Percentiles rank a stretch among this genome's conserved stretches.
These are phyloP conservation scores for Heterobasidion parviporum DNA, from an alignment of 1,284 basidiomycete species.

Conservation along the genomic window DNA sequence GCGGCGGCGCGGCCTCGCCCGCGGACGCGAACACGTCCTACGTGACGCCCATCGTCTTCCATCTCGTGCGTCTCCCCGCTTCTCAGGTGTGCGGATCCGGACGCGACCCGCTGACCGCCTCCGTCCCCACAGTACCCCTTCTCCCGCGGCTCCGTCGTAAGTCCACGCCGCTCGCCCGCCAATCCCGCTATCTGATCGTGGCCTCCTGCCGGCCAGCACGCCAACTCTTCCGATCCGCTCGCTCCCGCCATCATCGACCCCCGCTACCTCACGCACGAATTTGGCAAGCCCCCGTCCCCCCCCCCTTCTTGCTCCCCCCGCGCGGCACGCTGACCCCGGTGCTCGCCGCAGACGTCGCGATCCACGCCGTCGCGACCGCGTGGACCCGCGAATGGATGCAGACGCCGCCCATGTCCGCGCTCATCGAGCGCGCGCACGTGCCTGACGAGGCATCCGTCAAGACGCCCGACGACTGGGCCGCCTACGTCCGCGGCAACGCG, in stretches of 20 bases:
- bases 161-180: slow-evolving; percentile 8
- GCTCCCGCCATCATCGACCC: slow-evolving; percentile 33
- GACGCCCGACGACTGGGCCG: slow-evolving; percentile 11
- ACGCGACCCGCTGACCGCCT: background rate
- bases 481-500: slow-evolving; percentile 8
- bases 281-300: slow-evolving; percentile 2
- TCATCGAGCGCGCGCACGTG: slow-evolving; percentile 6
- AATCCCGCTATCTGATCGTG: background rate
- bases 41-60: slow-evolving; percentile 11
- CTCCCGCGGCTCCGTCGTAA: slow-evolving; percentile 10
- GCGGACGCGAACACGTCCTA: slow-evolving; percentile 9
- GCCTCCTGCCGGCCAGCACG: slow-evolving; percentile 15
- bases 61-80: slow-evolving; percentile 14
- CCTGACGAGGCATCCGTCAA: slow-evolving; percentile 5
- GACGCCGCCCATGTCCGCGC: slow-evolving; percentile 6
- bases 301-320: background rate
- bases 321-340: background rate
- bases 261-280: slow-evolving; percentile 28
- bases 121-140: slow-evolving; percentile 6
- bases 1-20: slow-evolving; percentile 5
- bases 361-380: slow-evolving; percentile 14
- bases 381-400: slow-evolving; percentile 13
- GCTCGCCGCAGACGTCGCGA: slow-evolving; percentile 20
- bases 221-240: slow-evolving; percentile 27
- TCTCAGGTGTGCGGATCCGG: background rate